Evolutionary conservation across 2,329 filamentous ascomycete species (phyloP).

Genomic region (Scedosporium minutisporum): DNA sequence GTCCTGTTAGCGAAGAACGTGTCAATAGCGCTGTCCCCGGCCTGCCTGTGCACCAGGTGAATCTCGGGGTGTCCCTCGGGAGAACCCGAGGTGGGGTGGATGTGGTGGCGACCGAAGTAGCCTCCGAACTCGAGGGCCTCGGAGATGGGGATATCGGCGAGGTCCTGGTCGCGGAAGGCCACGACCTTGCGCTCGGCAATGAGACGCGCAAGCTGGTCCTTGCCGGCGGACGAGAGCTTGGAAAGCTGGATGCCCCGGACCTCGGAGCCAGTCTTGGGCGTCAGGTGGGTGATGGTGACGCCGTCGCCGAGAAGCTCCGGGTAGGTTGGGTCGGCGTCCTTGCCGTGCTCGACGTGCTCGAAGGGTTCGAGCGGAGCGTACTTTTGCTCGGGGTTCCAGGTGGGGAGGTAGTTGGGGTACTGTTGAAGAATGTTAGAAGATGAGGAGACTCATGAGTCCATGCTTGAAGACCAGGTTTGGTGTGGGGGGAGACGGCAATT

Average conservation of each 20-base stretch:
- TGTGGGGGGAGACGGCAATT: neutral
- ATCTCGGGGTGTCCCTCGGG: constrained; percentile 65
- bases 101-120: constrained; percentile 75
- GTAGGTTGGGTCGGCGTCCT: constrained; percentile 61
- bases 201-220: constrained; percentile 67
- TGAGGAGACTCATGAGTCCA: neutral
- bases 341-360: constrained; percentile 65
- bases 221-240: constrained; percentile 55
- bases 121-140: constrained; percentile 59
- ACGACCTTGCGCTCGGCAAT: constrained; percentile 72
- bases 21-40: constrained; percentile 33
- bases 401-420: constrained; percentile 66
- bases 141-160: constrained; percentile 58
- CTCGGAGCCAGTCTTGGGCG: constrained; percentile 65
- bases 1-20: constrained; percentile 59
- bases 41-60: constrained; percentile 68
- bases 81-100: constrained; percentile 69
- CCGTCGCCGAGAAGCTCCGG: constrained; percentile 53
- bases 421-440: constrained; percentile 14
- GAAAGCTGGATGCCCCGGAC: constrained; percentile 63
- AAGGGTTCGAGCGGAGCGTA: constrained; percentile 60
- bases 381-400: constrained; percentile 55
- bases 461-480: too few relatives aligned
- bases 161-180: constrained; percentile 67
- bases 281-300: constrained; percentile 50